phyloP scores from a whole-genome alignment of 208 protist genomes.

The Acanthamoeba royreba region DNA sequence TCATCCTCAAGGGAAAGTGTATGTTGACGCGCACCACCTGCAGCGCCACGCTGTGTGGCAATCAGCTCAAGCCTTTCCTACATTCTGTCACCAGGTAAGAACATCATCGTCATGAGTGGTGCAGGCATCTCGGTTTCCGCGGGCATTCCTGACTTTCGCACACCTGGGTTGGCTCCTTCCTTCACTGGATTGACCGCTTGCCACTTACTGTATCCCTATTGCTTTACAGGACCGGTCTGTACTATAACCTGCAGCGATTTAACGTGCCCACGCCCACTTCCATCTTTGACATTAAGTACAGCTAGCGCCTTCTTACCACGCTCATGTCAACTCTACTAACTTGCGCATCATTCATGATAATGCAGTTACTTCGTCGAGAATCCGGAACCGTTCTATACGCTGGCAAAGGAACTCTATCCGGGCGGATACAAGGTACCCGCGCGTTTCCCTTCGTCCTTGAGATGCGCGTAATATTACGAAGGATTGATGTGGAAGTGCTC shows the following conservation, averaged over 20 bases:
- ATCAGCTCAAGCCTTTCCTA: too few relatives aligned
- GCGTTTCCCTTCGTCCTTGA: conserved; percentile 51
- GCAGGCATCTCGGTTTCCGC: conserved; percentile 87
- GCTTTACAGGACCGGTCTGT: conserved; percentile 88
- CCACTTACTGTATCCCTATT: too few relatives aligned
- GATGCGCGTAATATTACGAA: conserved; percentile 74
- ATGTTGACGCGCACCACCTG: too few relatives aligned
- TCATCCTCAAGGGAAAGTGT: not conserved
- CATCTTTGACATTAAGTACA: conserved; percentile 85
- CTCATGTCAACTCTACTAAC: not conserved
- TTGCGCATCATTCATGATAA: not conserved
- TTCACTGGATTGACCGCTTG: not conserved
- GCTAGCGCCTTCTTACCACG: not conserved
- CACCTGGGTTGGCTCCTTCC: not conserved
- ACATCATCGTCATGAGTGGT: conserved; percentile 91
- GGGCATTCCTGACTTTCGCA: conserved; percentile 67
- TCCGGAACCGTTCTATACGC: conserved; percentile 85
- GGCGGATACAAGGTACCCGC: conserved; percentile 62
- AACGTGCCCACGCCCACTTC: conserved; percentile 86
- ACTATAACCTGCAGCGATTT: conserved; percentile 86
- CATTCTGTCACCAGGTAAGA: conserved; percentile 73
- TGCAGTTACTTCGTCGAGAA: conserved; percentile 80
- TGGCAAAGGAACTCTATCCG: conserved; percentile 61
- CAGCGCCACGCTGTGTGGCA: too few relatives aligned
- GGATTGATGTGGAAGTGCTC: conserved; percentile 42